Evolutionary conservation across 164 flowering plant genomes (phyloP), one percentile per base, ranked within the genome.

Genomic region (Paratinospora sagittata): DNA sequence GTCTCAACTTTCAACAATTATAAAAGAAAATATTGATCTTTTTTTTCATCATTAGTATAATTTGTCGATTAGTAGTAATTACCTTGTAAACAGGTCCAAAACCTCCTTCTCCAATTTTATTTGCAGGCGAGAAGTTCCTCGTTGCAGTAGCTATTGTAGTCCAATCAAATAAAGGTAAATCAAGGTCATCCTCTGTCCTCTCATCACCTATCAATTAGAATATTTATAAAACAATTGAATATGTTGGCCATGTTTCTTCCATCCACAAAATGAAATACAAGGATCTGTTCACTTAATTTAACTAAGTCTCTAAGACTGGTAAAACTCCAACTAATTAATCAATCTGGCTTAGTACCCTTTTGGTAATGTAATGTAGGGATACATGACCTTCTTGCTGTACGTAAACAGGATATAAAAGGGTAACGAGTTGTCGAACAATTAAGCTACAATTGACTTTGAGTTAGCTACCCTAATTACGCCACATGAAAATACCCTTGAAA

Each of bases 71-170:
- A 26, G 33, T 17, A 49, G 1, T 12, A 33, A 34, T 27, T 76
- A 76, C 78, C 78, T 68, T 76, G 43, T 52, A 72, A 7, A 74
- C 78, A 13, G 67, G 36, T 37, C 78, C 77, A 70, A 79, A 76
- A 33, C 76, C 74, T 52, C 78, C 78, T 55, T 76, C 58, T 14
- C 81, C 81, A 27, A 76, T 78, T 61, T 70, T 76, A 37, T 76
- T 76, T 43, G 30, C 65, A 0, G 1, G 30, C 8, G 58, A 17
- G 69, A 79, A 79, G 69, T 73, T 67, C 27, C 73, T 17, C 8
- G 81, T 79, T 6, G 77, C 77, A 4, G 8, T 34, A 27, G 65
- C 63, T 21, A 79, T 14, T 7, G n/a, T 57, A 9, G 49, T 21
- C 58, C 76, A 70, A 36, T 64, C 17, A 33, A 69, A 72, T 0